Percentiles rank a stretch among this genome's conserved stretches.
These are phyloP conservation scores for Neoarthrinium moseri DNA, from an alignment of 2,329 filamentous ascomycete species.

Conservation along the genomic window DNA sequence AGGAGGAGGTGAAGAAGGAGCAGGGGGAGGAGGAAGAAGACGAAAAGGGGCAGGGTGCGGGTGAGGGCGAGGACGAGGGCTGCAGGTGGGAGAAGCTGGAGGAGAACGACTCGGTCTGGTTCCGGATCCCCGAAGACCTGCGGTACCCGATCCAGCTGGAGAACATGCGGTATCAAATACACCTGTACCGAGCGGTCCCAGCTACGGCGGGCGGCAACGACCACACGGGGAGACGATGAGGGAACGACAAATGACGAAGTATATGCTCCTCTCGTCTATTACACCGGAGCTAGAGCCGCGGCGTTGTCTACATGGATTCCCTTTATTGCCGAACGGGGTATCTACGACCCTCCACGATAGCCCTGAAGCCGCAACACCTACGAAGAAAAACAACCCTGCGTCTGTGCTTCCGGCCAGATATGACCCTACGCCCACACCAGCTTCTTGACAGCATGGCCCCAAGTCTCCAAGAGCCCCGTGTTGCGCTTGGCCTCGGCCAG, in stretches of 20 bases:
- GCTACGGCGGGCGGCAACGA: too few species aligned
- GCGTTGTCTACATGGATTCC: too few species aligned
- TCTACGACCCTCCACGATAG: too few species aligned
- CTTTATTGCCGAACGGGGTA: too few species aligned
- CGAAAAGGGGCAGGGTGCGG: not conserved
- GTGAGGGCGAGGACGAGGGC: constrained; percentile 14
- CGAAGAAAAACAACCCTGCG: too few species aligned
- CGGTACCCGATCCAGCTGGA: constrained; percentile 83
- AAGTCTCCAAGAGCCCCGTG: constrained; percentile 81
- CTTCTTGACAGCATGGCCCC: constrained; percentile 90
- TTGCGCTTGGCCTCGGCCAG: constrained; percentile 82
- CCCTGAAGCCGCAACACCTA: too few species aligned
- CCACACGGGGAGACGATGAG: too few species aligned
- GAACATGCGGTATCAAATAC: constrained; percentile 93
- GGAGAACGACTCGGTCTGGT: constrained; percentile 81
- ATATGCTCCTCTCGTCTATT: too few species aligned
- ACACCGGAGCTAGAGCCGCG: too few species aligned
- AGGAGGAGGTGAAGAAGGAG: not conserved
- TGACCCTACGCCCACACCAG: constrained; percentile 71
- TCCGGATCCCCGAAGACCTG: constrained; percentile 66
- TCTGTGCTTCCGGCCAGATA: too few species aligned
- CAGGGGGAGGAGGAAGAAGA: not conserved
- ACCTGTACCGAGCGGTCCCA: constrained; percentile 61
- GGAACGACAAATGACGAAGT: too few species aligned
- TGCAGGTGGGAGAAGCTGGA: constrained; percentile 71